Percentiles rank a stretch among this genome's conserved stretches.
These are phyloP conservation scores for Nidularia pulvinata DNA, from an alignment of 768 basidiomycete genomes.

Conservation along the genomic window DNA sequence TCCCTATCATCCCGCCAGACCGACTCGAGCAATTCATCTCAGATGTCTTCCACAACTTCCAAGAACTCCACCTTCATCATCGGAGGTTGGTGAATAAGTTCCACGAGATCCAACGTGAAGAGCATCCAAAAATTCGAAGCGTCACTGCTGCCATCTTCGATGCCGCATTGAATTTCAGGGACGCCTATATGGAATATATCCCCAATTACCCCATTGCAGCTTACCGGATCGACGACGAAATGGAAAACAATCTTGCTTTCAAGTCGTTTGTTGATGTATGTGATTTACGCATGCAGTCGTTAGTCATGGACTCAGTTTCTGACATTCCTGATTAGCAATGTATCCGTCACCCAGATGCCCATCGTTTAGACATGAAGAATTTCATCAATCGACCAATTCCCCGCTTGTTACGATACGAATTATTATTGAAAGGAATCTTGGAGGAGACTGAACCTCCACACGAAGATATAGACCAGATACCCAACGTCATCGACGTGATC, in stretches of 20 bases:
- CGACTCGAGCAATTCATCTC: conserved; percentile 75
- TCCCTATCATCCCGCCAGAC: conserved; percentile 76
- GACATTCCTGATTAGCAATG: conserved; percentile 34
- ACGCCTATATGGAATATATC: conserved; percentile 92
- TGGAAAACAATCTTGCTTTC: conserved; percentile 80
- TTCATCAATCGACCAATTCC: conserved; percentile 95
- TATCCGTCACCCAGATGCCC: conserved; percentile 70
- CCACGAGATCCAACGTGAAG: conserved; percentile 85
- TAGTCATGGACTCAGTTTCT: conserved; percentile 18
- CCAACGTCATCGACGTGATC: conserved; percentile 86
- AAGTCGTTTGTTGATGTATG: conserved; percentile 80
- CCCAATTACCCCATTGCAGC: conserved; percentile 94
- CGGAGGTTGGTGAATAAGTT: conserved; percentile 76
- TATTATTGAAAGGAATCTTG: conserved; percentile 79
- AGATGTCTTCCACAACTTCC: conserved; percentile 90
- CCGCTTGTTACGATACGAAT: conserved; percentile 84
- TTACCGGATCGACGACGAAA: conserved; percentile 86
- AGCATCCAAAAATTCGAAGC: conserved; percentile 77
- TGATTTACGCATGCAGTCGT: conserved; percentile 1
- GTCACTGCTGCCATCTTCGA: conserved; percentile 87
- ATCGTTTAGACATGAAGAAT: conserved; percentile 87
- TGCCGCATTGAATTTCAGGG: conserved; percentile 90
- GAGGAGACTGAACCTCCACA: conserved; percentile 75
- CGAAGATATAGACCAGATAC: conserved; percentile 82
- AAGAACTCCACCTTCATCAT: conserved; percentile 75